Percentiles rank a stretch among this genome's conserved stretches.
Evolutionary conservation across 768 basidiomycete species (phyloP).

Genomic region (Collybia sp.): DNA sequence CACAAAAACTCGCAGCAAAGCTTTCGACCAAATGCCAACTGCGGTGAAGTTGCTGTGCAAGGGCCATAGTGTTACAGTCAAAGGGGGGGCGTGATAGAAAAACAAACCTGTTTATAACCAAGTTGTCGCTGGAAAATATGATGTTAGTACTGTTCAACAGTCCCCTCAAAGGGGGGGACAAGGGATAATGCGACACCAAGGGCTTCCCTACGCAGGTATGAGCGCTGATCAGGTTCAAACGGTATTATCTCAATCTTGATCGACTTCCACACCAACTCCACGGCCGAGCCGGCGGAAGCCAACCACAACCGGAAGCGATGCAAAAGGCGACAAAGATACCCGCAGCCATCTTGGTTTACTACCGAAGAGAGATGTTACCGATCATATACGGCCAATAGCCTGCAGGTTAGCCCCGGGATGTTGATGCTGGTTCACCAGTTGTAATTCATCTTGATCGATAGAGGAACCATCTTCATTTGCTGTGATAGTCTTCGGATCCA

Average conservation of each 20-base stretch:
- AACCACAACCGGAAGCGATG: constrained; percentile 5
- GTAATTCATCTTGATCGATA: constrained; percentile 37
- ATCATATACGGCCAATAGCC: constrained; percentile 34
- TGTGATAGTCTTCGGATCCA: constrained; percentile 15
- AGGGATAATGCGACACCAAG: constrained; percentile 51
- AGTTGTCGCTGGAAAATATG: constrained; percentile 53
- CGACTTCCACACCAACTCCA: constrained; percentile 23
- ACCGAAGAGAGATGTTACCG: constrained; percentile 73
- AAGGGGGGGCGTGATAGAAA: not conserved
- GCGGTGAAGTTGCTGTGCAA: constrained; percentile 73
- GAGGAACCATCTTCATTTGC: constrained; percentile 20
- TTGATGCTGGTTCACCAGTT: constrained; percentile 36
- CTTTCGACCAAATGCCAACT: constrained; percentile 80
- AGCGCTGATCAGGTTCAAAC: constrained; percentile 97
- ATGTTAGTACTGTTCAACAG: constrained; percentile 44
- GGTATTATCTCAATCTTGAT: constrained; percentile 93
- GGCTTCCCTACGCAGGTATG: constrained; percentile 99
- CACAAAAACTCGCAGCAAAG: constrained; percentile 84
- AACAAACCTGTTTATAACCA: constrained; percentile 71
- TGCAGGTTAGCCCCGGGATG: constrained; percentile 22
- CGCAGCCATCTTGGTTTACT: constrained; percentile 82
- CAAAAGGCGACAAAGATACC: constrained; percentile 64
- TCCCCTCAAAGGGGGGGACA: constrained; percentile 33
- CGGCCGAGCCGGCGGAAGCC: constrained; percentile 10
- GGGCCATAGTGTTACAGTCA: constrained; percentile 7